Evolutionary conservation across 2,329 filamentous ascomycete species (phyloP), one percentile per base, ranked within the genome.

Genomic region (Fusarium longipes): DNA sequence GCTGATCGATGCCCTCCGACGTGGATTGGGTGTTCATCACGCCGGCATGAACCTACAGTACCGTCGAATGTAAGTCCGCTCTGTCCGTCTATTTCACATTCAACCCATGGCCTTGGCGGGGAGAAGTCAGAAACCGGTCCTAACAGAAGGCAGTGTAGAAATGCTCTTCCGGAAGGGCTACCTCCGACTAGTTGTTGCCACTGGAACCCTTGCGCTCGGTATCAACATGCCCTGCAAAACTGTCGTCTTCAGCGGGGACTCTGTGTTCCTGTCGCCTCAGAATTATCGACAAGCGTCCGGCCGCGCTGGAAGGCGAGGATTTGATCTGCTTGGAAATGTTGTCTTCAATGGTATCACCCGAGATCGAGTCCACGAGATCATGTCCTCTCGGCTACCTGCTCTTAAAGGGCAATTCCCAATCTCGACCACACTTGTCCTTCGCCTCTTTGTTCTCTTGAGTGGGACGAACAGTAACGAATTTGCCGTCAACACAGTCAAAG

Each of bases 211-310:
- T 20, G 89, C 90, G 2, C 80, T 94, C 6, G 92, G 92, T 80
- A 91, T 95, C 80, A 95, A 93, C 70, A 92, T 93, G 89, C 92
- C 92, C 11, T 94, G 91, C 75, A 92, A 92, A 75, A 95, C 91
- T 1, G 91, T 93, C 1, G 87, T 93, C 2, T 95, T 95, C 75
- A 84, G 83, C 15, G 91, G 90, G 0, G 91, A 94, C 74, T 92
- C 89, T 0, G 82, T 91, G 4, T 93, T 86, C 73, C 79, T 95
- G 40, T 93, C 90, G 0, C 87, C 91, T 0, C 84, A 94, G 50
- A 93, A 92, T 74, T 95, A 91, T 76, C 86, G 90, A 10, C 92
- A 95, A 75, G 90, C 87, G 8, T 87, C 91, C 56, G 91, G 92
- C 77, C 89, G 92, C 82, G 90, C 92, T 30, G 92, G 92, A 68